A percentile compares a stretch with the other conserved stretches of the same genome.
These are phyloP conservation scores for Magnaporthiopsis poae DNA, from an alignment of 2,329 filamentous ascomycete genomes.

Conservation along the genomic window DNA sequence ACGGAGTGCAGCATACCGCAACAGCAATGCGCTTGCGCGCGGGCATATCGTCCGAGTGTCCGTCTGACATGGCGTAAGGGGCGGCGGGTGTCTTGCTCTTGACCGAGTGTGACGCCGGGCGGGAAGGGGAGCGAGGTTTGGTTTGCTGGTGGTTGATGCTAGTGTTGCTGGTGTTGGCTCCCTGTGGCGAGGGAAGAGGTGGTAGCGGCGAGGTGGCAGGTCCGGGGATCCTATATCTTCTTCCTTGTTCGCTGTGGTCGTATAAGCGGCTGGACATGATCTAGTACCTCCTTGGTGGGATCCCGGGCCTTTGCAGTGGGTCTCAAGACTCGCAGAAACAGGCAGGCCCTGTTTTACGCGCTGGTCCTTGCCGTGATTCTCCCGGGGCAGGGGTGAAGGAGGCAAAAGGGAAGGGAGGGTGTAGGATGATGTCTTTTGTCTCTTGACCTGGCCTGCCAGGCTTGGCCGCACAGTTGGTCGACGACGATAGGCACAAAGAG, in stretches of 20 bases:
- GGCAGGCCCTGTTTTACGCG: no score
- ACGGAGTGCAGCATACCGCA: slow-evolving; percentile 34
- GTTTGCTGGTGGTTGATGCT: background rate
- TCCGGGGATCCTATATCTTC: slow-evolving; percentile 1
- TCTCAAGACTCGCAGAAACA: no score
- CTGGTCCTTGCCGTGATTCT: no score
- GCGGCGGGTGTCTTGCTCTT: background rate
- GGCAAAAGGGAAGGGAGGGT: no score
- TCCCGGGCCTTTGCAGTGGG: no score
- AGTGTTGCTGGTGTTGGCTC: background rate
- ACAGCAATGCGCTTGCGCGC: slow-evolving; percentile 50
- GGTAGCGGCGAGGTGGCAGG: background rate
- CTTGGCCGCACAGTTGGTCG: no score
- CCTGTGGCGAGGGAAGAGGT: background rate
- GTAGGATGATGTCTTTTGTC: no score
- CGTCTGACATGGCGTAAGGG: slow-evolving; percentile 28
- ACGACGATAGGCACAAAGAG: no score
- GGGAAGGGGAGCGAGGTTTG: background rate
- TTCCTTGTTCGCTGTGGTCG: background rate
- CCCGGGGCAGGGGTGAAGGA: no score
- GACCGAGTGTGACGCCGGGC: background rate
- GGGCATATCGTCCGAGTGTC: slow-evolving; percentile 29
- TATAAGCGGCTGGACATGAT: no score
- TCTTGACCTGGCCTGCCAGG: no score
- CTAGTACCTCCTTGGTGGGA: no score